Base-by-base conservation (phyloP, 768 basidiomycete species). In the Tulasnella sp. region DNA sequence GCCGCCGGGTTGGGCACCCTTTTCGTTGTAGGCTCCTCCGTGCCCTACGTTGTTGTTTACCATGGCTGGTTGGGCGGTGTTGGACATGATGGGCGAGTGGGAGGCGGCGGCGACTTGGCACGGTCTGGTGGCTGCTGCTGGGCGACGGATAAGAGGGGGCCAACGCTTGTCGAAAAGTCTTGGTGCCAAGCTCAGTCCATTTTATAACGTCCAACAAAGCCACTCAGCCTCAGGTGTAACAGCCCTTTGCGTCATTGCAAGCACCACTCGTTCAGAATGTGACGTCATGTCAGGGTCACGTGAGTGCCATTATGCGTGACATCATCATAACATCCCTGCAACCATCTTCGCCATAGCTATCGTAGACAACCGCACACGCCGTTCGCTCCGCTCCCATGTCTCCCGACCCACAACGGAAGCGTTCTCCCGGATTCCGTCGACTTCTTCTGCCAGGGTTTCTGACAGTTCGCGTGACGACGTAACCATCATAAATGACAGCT, bases 401-500 rank as follows among this genome's bases (percentile, higher is more conserved):
- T 83, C 83, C 75, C 81, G 83, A 4, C 84, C 85, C 0, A 86
- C 86, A 37, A 81, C 77, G 60, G 80, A 79, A 11, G 84, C 82
- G 73, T 86, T 48, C 76, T 79, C 81, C 72, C 86, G 82, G 28
- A 88, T 79, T 18, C 81, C 79, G 42, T 83, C 82, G n/a, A 87
- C 83, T 79, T 88, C 87, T 20, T 82, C 81, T 24, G 80, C 84
- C 46, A 88, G 82, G 0, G 84, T 82, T 77, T 80, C 78, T 11
- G 85, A 83, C 28, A 88, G 80, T 16, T 84, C 80, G 9, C 87
- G 85, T 3, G 92, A 92, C 31, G 92, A 91, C 16, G 94, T 90
- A 74, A 93, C 84, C 89, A 98, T 91, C 73, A 97, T 84, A 85
- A 98, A 95, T 0, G 96, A 97, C 44, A 98, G 88, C 83, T 98